Evolutionary conservation across 345 rosid species (phyloP), one percentile per base, ranked within the genome.

Genomic region (Cardamine chenopodiifolia): DNA sequence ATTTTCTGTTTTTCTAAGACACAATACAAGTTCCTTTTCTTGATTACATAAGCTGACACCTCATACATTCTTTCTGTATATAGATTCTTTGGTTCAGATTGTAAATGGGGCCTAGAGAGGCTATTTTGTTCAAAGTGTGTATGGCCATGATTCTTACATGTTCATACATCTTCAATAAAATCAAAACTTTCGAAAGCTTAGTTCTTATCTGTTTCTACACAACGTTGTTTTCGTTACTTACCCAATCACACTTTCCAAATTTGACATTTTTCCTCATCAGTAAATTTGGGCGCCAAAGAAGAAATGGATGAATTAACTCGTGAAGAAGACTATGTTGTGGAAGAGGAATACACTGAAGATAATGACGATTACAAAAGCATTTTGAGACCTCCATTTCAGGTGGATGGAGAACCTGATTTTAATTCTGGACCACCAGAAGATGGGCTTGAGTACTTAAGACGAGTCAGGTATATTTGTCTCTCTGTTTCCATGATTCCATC

Each of bases 381-480:
- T 78, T 90, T 88, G 72, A 83, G 74, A 66, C 99, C 98, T 35
- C 97, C 98, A 32, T 90, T 95, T 78, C 58, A 49, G 32, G 91
- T 95, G 11, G 81, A 92, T 72, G 97, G 96, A 79, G 90, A 92
- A 62, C 99, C 99, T 31, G 81, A 92, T 83, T 95, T 95, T 53
- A 84, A 86, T 64, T 81, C 96, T 68, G 97, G 99, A 70, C 91
- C 91, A 58, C 96, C 96, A 62, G 92, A 90, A 84, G 98, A 95
- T 83, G 99, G 98, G 66, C 71, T 89, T 44, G 98, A 90, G 76
- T 95, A 82, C 76, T 83, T 90, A 56, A 83, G 98, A 82, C 92
- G 94, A 80, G 99, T 90, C 82, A 90, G 98, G 97, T 95, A 82
- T 34, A 58, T 49, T 3, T 71, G 37, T 73, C 65, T 54, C 66